A percentile compares a stretch with the other conserved stretches of the same genome.
Conservation (phyloP, 306 rosid genomes). For the Inga laurina region DNA sequence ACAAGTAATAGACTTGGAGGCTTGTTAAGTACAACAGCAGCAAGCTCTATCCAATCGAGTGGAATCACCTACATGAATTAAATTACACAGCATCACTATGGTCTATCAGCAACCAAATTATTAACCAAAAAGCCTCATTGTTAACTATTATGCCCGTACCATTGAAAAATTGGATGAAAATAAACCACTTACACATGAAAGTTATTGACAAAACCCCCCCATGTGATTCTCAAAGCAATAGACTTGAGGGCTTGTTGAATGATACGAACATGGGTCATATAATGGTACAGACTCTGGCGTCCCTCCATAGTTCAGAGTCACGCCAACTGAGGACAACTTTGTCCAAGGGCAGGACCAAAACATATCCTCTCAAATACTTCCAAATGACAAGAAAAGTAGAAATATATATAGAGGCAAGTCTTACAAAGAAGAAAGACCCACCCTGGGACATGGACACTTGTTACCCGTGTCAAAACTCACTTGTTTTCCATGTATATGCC, state of each 20-base stretch:
- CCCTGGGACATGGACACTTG: background rate
- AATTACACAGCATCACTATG: too few relatives aligned
- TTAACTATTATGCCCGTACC: too few relatives aligned
- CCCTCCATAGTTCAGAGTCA: background rate
- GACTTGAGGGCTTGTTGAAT: background rate
- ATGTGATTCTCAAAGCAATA: background rate
- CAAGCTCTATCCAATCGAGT: too few relatives aligned
- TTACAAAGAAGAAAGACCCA: background rate
- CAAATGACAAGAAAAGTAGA: background rate
- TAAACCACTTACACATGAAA: background rate
- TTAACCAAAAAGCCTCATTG: too few relatives aligned
- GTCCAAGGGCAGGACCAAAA: background rate
- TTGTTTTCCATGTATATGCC: slow-evolving; percentile 23
- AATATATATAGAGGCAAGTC: background rate
- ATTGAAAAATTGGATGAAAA: background rate
- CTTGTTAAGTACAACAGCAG: too few relatives aligned
- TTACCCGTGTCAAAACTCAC: slow-evolving; percentile 26
- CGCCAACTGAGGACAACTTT: background rate
- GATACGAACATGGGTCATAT: background rate
- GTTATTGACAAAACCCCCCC: background rate
- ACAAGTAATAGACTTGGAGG: too few relatives aligned
- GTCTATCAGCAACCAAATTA: too few relatives aligned
- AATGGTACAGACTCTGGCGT: slow-evolving; percentile 22
- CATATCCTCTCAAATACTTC: background rate
- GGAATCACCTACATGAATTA: too few relatives aligned